Evolutionary conservation across 345 rosid species (phyloP), one percentile per base, ranked within the genome.

Genomic region (Syzygium oleosum): DNA sequence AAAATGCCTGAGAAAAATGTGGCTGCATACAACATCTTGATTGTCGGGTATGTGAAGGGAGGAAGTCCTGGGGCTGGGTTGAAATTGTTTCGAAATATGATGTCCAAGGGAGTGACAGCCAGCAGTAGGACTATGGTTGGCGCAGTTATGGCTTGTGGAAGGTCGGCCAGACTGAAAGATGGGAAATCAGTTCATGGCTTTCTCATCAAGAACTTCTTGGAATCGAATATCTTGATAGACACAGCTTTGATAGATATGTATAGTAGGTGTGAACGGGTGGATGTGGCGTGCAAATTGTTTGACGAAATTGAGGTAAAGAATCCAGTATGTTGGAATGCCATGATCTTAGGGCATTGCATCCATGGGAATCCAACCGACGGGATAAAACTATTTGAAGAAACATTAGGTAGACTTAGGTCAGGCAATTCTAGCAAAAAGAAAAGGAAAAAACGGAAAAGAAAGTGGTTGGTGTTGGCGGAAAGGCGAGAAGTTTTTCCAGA

Each of bases 301-400:
- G 90, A 95, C 58, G 91, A 87, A 68, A 46, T 93, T 80, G 79
- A 73, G 6, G 58, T 65, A 77, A 92, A 91, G 91, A 96, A 92
- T 88, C 86, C 90, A 85, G 87, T 94, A 80, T 93, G 95, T 25
- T 94, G 96, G 96, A 96, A 95, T 93, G 95, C 95, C 83, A 96
- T 96, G 96, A 92, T 95, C 88, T 90, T 93, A 91, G 97, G 96
- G 88, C 93, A 95, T 88, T 94, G 96, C 92, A 94, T 96, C 85
- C 95, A 94, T 86, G 98, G 98, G 29, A 80, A 89, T 84, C 96
- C 94, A 80, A 92, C 89, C 84, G 93, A 91, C 61, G 98, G 97
- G 43, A 92, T 96, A 83, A 51, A 88, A 27, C 89, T 95, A 56
- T 96, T 93, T 86, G 85, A 85, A 52, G 91, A 88, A 29, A 92